A percentile compares a stretch with the other conserved stretches of the same genome.
phyloP scores from a whole-genome alignment of 169 alveolate species.

The Plasmodium relictum region DNA sequence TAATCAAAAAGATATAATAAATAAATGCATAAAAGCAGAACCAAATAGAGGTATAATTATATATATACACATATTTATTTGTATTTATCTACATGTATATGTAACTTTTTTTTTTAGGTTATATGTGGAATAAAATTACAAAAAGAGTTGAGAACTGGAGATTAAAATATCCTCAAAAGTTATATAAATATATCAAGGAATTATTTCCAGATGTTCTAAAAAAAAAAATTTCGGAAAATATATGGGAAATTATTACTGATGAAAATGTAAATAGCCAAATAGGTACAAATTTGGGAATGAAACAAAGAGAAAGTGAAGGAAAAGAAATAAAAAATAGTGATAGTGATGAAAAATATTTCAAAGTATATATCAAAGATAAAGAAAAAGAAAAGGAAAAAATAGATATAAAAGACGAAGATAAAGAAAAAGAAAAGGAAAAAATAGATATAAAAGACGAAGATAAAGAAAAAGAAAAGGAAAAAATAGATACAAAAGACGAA shows the following conservation, averaged over 20 bases:
- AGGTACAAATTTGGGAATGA: neutral
- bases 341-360: neutral
- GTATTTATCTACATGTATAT: neutral
- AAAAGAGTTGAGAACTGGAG: conserved; percentile 88
- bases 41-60: conserved; percentile 86
- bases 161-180: conserved; percentile 82
- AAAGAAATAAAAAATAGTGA: conserved; percentile 4
- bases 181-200: conserved; percentile 74
- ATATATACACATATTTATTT: neutral
- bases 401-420: neutral
- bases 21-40: conserved; percentile 87
- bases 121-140: conserved; percentile 87
- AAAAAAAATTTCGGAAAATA: conserved; percentile 41
- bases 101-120: conserved; percentile 74
- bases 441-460: neutral
- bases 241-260: conserved; percentile 50
- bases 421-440: neutral
- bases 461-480: conserved; percentile 34
- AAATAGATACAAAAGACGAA: neutral
- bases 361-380: neutral
- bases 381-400: conserved; percentile 5
- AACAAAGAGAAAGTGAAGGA: neutral
- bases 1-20: conserved; percentile 84
- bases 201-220: conserved; percentile 67
- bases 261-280: conserved; percentile 19